Conservation (phyloP, 306 rosid genomes). For the Prunus mongolica region DNA sequence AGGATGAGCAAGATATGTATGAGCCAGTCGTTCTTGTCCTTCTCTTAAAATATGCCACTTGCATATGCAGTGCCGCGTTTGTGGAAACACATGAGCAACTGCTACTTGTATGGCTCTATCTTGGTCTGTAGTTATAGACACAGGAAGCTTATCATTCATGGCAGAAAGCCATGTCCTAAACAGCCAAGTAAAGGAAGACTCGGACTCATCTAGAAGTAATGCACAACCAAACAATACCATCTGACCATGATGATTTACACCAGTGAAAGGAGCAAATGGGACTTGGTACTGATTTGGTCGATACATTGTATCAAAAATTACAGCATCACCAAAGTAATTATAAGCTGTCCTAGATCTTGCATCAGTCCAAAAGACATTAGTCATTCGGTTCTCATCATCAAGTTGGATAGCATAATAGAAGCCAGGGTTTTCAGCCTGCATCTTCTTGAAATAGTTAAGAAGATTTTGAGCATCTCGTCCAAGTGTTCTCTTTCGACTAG, state of each 20-base stretch:
- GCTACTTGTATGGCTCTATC: conserved; percentile 74
- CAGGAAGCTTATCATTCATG: conserved; percentile 63
- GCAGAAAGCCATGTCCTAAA: conserved; percentile 75
- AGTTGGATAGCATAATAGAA: conserved; percentile 77
- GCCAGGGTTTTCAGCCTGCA: conserved; percentile 77
- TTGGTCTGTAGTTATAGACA: conserved; percentile 76
- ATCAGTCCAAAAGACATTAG: conserved; percentile 77
- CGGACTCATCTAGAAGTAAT: conserved; percentile 68
- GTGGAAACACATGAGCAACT: conserved; percentile 54
- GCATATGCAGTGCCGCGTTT: conserved; percentile 69
- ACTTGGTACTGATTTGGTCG: conserved; percentile 79
- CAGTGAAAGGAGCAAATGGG: conserved; percentile 79
- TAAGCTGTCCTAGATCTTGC: conserved; percentile 73
- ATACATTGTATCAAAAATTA: conserved; percentile 72
- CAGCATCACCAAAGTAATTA: conserved; percentile 73
- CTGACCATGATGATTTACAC: conserved; percentile 78
- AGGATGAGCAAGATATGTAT: conserved; percentile 64
- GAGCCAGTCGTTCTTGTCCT: conserved; percentile 81
- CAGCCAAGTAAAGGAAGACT: conserved; percentile 70
- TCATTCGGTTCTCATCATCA: conserved; percentile 75
- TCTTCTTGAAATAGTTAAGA: conserved; percentile 68
- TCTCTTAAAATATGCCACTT: conserved; percentile 89
- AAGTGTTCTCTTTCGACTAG: conserved; percentile 50
- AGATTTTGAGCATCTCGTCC: conserved; percentile 82
- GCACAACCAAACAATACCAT: conserved; percentile 79